Conservation (phyloP, 768 basidiomycete species). For the Amanita phalloides region DNA sequence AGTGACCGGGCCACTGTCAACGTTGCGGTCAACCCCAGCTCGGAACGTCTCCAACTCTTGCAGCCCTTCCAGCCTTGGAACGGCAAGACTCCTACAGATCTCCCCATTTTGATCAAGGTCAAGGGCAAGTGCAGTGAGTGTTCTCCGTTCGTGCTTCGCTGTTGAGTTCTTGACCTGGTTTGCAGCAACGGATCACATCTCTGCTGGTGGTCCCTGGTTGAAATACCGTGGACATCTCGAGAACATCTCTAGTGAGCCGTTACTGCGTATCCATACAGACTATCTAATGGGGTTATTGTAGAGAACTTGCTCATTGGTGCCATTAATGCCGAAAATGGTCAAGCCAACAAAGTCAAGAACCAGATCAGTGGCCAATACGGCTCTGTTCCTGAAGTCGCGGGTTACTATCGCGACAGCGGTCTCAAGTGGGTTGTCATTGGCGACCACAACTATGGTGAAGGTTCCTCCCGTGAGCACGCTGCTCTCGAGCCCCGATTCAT, state of each 20-base stretch:
- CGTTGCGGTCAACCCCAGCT: conserved; percentile 77
- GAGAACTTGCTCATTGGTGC: conserved; percentile 98
- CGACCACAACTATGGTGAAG: conserved; percentile 94
- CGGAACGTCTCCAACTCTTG: conserved; percentile 86
- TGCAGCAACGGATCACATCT: conserved; percentile 84
- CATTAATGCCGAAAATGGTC: conserved; percentile 89
- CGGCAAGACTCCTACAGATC: conserved; percentile 80
- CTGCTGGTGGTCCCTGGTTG: conserved; percentile 97
- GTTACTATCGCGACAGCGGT: conserved; percentile 79
- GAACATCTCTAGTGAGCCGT: conserved; percentile 82
- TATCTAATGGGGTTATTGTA: conserved; percentile 17
- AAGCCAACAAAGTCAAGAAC: conserved; percentile 95
- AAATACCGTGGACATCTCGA: conserved; percentile 98
- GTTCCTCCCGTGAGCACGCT: conserved; percentile 96
- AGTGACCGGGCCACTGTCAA: conserved; percentile 70
- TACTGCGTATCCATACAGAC: neutral
- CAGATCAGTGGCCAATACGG: conserved; percentile 79
- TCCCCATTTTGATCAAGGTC: conserved; percentile 96
- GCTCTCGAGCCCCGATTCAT: conserved; percentile 94
- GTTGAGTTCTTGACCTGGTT: conserved; percentile 5
- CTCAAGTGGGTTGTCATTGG: conserved; percentile 98
- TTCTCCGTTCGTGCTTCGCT: neutral
- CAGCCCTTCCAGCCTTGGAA: conserved; percentile 89
- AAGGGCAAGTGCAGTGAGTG: conserved; percentile 95
- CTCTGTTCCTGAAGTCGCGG: conserved; percentile 77